phyloP scores from a whole-genome alignment of 176 grass and related monocot genomes.

The Aegilops speltoides region DNA sequence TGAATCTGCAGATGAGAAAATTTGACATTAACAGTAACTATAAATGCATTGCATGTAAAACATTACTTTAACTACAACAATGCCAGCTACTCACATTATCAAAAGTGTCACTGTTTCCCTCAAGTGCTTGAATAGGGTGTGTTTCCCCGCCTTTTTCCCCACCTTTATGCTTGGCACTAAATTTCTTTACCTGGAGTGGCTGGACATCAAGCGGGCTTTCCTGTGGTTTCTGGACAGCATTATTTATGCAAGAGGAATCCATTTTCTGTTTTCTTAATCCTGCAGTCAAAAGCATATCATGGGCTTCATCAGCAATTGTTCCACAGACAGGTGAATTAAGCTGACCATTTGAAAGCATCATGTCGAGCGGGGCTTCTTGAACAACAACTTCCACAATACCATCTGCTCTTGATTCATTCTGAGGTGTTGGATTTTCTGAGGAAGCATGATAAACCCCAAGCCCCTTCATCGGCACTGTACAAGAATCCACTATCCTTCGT shows the following conservation, averaged over 20 bases:
- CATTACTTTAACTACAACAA: slow-evolving; percentile 8
- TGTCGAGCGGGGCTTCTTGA: slow-evolving; percentile 17
- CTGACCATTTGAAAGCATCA: slow-evolving; percentile 22
- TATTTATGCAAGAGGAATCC: slow-evolving; percentile 2
- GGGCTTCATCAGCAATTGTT: slow-evolving; percentile 22
- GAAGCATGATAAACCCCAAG: slow-evolving; percentile 17
- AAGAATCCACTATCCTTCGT: neutral
- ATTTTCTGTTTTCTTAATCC: slow-evolving; percentile 25
- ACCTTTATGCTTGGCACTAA: neutral
- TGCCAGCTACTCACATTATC: slow-evolving; percentile 16
- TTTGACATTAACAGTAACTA: neutral
- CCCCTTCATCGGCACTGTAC: neutral
- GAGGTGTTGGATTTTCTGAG: neutral
- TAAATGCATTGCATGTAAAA: slow-evolving; percentile 11
- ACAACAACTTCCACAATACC: slow-evolving; percentile 15
- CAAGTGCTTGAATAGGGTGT: slow-evolving; percentile 25
- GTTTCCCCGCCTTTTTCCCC: neutral
- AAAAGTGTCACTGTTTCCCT: slow-evolving; percentile 1
- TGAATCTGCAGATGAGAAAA: slow-evolving; percentile 21
- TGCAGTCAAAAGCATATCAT: slow-evolving; percentile 1
- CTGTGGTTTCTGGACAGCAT: slow-evolving; percentile 1
- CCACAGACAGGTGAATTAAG: slow-evolving; percentile 12
- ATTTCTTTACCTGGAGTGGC: slow-evolving; percentile 19
- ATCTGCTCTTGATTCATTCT: slow-evolving; percentile 10
- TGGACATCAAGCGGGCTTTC: neutral